Base-by-base conservation (phyloP, 192 early-diverging fungal genomes). In the Glomus cerebriforme region DNA sequence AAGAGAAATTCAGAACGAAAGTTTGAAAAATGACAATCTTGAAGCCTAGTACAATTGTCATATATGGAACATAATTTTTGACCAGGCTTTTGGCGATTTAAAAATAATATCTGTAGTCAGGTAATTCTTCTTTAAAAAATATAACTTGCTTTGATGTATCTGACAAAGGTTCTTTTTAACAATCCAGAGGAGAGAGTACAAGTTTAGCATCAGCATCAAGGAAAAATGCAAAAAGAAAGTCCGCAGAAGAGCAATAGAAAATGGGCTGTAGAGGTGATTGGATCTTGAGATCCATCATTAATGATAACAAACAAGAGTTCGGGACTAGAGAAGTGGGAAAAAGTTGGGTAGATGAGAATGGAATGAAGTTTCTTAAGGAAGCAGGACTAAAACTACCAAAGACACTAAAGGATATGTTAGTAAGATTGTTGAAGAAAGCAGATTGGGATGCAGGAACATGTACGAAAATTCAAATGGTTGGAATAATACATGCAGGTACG, bases 31-130 rank as follows among this genome's bases (percentile, higher is more conserved):
- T 0, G 12, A n/a, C 1, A 73, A 80, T 34, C 27, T 80, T 34
- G 73, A 80, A 12, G 63, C 34, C 0, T 80, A 60, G 79, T 80
- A 31, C 37, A 80, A 75, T 65, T 80, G 72, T 49, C 79, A 80
- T 45, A 2, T 80, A 15, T 80, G 73, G 73, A 80, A 66, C 9
- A 0, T 17, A 32, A 80, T 80, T 12, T 10, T 80, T 32, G 73
- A 75, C 26, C 79, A 80, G 59, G 45, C 29, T 7, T 80, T 80
- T 66, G 37, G 59, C 24, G 43, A 80, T 75, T 5, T 80, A 39
- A 29, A 39, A 2, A 26, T 6, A 13, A 34, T 75, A 58, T 43
- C 79, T 32, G 70, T 80, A 3, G 62, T 80, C 63, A 37, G 79
- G 73, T 80, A 80, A 72, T 64, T 34, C 26, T 39, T 43, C 59